Base-by-base conservation (phyloP, 148 eudicot genomes). In the Agrostemma githago region DNA sequence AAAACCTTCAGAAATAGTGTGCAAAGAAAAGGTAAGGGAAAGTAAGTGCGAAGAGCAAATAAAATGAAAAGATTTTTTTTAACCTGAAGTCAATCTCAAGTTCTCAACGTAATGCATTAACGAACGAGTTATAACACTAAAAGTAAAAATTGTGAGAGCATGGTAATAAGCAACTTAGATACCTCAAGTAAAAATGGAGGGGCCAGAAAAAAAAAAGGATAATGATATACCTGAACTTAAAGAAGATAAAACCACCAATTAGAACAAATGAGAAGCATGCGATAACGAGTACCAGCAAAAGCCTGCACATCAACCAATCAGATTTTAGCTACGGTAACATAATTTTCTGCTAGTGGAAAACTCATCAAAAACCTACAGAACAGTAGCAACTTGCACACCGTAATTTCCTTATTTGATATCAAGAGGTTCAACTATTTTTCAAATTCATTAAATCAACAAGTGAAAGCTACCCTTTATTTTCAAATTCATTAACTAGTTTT, bases 221-320 rank as follows among this genome's bases (percentile, higher is more conserved):
- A 59, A 62, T 51, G 78, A 38, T 54, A 73, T 77, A 95, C 99
- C 99, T 95, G 85, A 85, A 82, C 76, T 83, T 86, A 82, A 74
- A 92, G 85, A 89, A 90, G 82, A 90, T 87, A 76, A 88, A 81
- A 63, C 96, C 96, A 67, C 96, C 92, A 79, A 90, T 85, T 37
- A 86, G 48, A 41, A 90, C 89, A 75, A 90, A 88, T 19, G 92
- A 86, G 83, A 85, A 82, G 79, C 96, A 90, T 46, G 96, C 87
- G 69, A 82, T 66, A 74, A 84, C 65, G 64, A 90, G 92, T 60
- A 81, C 96, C 64, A 86, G 48, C 14, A 90, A 86, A 41, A 84
- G 83, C 84, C 90, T 90, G 90, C 85, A 78, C 34, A 75, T 41
- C 43, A 69, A 66, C 74, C 69, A 79, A 26, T 10, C 2, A 48